Evolutionary conservation across 805 yeast genomes (phyloP), one percentile per base, ranked within the genome.

Genomic region (Kuraishia borneana): DNA sequence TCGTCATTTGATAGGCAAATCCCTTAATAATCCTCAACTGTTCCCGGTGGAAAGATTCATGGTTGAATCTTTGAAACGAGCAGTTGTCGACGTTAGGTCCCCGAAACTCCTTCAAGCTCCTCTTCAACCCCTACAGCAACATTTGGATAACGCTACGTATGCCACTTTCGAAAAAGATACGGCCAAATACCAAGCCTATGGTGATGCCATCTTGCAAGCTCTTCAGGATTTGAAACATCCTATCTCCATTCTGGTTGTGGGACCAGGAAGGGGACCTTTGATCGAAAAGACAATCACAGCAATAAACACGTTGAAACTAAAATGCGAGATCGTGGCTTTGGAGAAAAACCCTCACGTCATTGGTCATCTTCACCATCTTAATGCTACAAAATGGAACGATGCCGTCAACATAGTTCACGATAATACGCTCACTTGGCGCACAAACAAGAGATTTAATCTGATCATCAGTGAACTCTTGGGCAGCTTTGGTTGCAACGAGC

Each of bases 401-500:
- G 35, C 46, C 5, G 80, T 83, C 1, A 49, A 61, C 6, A 51
- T 87, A 2, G 49, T 79, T 3, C 54, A 63, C 29, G 61, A 58
- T 3, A 95, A 88, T 53, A 70, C 76, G 53, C 57, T 92, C 13
- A 39, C 46, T 2, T 71, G 13, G 19, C 38, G 9, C 25, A 34
- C 61, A 3, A 42, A 42, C 5, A 40, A 49, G 9, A 58, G 60
- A 13, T 64, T 68, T 36, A 68, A 82, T 47, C 46, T 88, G 29
- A 68, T 87, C 6, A 65, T 89, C 2, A 80, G 94, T 30, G 96
- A 88, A 51, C 58, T 89, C 6, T 54, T 88, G 19, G 96, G 96
- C 5, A 83, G 95, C 12, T 82, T 89, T 58, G 96, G 95, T 3
- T 89, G 94, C 52, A 89, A 88, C 53, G 96, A 88, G 50, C 62